Base-by-base conservation (phyloP, 345 rosid species). In the Lagerstroemia speciosa region DNA sequence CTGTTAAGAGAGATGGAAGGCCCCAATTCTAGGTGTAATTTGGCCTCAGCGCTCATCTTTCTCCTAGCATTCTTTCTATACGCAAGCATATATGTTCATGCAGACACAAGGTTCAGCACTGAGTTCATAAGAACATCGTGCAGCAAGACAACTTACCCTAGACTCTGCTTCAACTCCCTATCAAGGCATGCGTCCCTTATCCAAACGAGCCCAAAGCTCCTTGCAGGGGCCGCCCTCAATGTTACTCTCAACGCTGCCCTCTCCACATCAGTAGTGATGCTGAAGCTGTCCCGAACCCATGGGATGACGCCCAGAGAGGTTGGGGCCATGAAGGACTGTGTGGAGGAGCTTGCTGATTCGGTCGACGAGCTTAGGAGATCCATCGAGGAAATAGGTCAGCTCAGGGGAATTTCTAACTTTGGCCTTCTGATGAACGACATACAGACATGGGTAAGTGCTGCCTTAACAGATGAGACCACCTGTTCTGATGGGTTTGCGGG, bases 401-500 rank as follows among this genome's bases (percentile, higher is more conserved):
- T 46, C 6, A 69, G 27, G 69, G 71, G 78, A 20, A 27, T 32
- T 2, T 73, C 76, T 2, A 72, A 78, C 64, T 68, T 70, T 30
- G 80, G 65, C 20, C 72, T 76, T 17, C 66, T 62, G 65, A 69
- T 74, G 70, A 74, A 46, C 62, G 73, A 74, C 33, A 71, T 77
- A 22, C 64, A 78, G 67, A 75, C 83, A n/a, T 79, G 80, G 65
- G 77, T 82, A 20, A 79, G 80, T 32, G 82, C 86, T 15, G 81
- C 86, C 38, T 72, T 82, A 26, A 80, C 82, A 24, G 79, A 82
- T 55, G 79, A 82, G 73, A 78, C 69, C 69, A 79, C 86, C 22
- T 82, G 86, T 63, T 66, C 74, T 46, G 86, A 82, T 27, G 81
- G 76, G 33, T 78, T 50, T 67, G 66, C 32, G 15, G 74, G 71